Percentiles rank a stretch among this genome's conserved stretches.
Conservation (phyloP, 2,329 filamentous ascomycete species). For the Cladosporium sp. region DNA sequence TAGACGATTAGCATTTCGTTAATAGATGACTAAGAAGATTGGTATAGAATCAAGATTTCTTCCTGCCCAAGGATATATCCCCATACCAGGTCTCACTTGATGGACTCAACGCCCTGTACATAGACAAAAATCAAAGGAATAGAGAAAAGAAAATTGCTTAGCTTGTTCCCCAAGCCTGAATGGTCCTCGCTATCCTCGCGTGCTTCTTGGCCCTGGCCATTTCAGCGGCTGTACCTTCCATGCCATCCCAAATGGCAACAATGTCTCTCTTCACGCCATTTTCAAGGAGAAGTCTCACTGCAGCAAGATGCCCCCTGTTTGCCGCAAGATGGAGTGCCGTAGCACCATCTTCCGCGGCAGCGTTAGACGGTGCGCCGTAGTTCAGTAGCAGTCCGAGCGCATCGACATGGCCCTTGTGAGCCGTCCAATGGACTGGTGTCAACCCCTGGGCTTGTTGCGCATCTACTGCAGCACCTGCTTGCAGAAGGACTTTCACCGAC, state of each 20-base stretch:
- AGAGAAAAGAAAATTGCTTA: background rate
- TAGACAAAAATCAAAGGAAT: background rate
- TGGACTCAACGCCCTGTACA: background rate
- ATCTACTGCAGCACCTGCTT: constrained; percentile 19
- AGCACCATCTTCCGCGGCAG: constrained; percentile 17
- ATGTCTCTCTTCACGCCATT: constrained; percentile 16
- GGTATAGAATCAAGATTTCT: background rate
- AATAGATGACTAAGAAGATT: background rate
- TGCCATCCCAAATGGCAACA: constrained; percentile 22
- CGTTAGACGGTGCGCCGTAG: constrained; percentile 18
- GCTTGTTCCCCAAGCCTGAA: constrained; percentile 1
- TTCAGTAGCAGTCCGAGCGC: constrained; percentile 20
- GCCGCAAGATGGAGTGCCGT: constrained; percentile 25
- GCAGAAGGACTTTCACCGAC: constrained; percentile 19
- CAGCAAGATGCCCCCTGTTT: constrained; percentile 20
- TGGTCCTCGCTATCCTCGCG: constrained; percentile 14
- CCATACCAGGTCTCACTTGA: background rate
- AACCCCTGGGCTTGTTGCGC: constrained; percentile 20
- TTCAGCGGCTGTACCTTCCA: constrained; percentile 20
- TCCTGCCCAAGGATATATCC: background rate
- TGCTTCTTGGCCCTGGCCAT: constrained; percentile 25
- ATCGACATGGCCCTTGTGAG: constrained; percentile 24
- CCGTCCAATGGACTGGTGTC: constrained; percentile 24
- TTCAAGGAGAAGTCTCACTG: constrained; percentile 19
- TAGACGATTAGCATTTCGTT: background rate